Conservation (phyloP, 306 rosid species). For the Gleditsia sinensis region DNA sequence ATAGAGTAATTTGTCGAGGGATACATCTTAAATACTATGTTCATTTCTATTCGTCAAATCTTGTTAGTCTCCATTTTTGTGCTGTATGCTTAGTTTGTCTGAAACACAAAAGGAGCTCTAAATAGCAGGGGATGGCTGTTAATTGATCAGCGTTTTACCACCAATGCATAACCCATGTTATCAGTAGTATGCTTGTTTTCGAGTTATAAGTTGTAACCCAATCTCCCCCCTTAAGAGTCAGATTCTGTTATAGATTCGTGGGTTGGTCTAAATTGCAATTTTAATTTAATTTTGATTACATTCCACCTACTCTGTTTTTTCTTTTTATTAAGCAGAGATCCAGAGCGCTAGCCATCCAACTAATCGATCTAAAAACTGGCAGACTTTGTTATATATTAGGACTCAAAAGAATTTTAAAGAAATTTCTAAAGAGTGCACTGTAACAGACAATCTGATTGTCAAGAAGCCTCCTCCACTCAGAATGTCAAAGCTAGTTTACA, state of each 20-base stretch:
- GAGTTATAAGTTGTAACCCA: background rate
- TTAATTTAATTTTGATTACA: background rate
- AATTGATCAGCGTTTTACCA: background rate
- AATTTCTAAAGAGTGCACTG: background rate
- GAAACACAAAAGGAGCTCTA: background rate
- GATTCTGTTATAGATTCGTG: too few species aligned
- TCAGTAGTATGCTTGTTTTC: background rate
- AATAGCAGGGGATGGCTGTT: background rate
- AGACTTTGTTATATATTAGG: background rate
- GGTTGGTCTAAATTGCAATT: background rate
- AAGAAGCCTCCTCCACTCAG: background rate
- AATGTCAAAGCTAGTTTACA: background rate
- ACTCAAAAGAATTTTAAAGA: too few species aligned
- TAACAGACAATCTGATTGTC: background rate
- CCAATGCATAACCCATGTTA: background rate
- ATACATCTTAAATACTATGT: constrained; percentile 27
- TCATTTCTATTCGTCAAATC: constrained; percentile 7
- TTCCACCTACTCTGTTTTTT: background rate
- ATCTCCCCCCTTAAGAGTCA: too few species aligned
- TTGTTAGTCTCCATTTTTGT: background rate
- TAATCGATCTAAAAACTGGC: background rate
- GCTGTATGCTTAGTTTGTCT: constrained; percentile 1
- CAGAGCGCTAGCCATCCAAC: background rate
- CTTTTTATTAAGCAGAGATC: background rate
- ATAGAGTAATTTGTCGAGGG: constrained; percentile 33